These are phyloP conservation scores for Lumnitzera racemosa DNA, from an alignment of 345 rosid genomes.

Conservation along the genomic window DNA sequence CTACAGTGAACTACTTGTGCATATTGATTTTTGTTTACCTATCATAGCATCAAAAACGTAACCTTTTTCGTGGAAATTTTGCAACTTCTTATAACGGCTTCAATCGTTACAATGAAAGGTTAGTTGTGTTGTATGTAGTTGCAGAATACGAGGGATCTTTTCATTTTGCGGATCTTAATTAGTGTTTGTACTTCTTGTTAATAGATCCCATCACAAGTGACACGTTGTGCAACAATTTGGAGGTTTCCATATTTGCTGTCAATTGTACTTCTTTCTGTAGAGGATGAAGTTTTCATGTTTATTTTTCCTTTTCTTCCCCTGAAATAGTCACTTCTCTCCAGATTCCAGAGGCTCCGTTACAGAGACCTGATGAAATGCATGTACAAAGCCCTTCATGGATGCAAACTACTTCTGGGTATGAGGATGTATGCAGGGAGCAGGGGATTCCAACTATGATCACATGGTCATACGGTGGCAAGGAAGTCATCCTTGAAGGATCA, in stretches of 20 bases:
- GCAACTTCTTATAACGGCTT: too few species aligned
- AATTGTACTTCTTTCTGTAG: neutral
- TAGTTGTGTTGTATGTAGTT: too few species aligned
- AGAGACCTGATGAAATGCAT: constrained; percentile 82
- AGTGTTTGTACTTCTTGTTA: too few species aligned
- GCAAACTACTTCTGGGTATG: constrained; percentile 41
- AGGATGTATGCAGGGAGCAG: constrained; percentile 53
- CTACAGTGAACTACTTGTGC: too few species aligned
- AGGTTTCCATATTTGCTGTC: neutral
- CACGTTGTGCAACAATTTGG: too few species aligned
- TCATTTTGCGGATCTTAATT: too few species aligned
- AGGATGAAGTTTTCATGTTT: neutral
- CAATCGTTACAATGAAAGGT: too few species aligned
- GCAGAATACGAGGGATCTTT: too few species aligned
- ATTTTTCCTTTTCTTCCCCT: neutral
- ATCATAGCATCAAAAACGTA: too few species aligned
- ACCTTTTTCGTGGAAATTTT: too few species aligned
- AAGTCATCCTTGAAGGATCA: constrained; percentile 86
- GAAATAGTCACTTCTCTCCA: constrained; percentile 11
- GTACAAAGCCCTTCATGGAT: constrained; percentile 51
- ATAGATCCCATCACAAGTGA: too few species aligned
- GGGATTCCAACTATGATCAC: constrained; percentile 93
- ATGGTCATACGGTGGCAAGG: constrained; percentile 84
- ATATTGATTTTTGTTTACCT: too few species aligned
- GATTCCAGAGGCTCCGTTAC: constrained; percentile 87